These are phyloP conservation scores for Colletotrichum endophyticum DNA, from an alignment of 2,329 filamentous ascomycete species.

Conservation along the genomic window DNA sequence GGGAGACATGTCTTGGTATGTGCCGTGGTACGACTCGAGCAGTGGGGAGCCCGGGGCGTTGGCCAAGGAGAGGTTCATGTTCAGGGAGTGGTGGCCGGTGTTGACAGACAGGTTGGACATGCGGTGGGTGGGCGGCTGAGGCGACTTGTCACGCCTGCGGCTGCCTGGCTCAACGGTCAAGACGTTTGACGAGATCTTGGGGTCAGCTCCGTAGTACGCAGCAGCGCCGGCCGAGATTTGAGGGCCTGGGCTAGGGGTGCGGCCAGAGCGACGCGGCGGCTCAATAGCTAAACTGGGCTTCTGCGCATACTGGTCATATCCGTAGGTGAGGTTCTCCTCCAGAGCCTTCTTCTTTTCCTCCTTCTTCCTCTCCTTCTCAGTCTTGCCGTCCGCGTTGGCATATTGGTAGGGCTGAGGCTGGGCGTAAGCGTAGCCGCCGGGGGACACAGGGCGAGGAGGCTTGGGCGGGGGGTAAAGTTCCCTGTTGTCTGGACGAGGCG, in stretches of 20 bases:
- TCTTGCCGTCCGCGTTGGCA: slow-evolving; percentile 21
- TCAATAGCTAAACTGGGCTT: slow-evolving; percentile 15
- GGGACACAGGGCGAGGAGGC: slow-evolving; percentile 18
- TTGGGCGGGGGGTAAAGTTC: slow-evolving; percentile 36
- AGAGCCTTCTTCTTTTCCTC: slow-evolving; percentile 32
- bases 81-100: slow-evolving; percentile 44
- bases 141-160: slow-evolving; percentile 47
- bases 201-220: slow-evolving; percentile 38
- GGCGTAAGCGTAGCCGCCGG: slow-evolving; percentile 28
- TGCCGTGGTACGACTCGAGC: slow-evolving; percentile 90
- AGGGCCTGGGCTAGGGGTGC: slow-evolving; percentile 12
- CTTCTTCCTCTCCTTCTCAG: slow-evolving; percentile 29
- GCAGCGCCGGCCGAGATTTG: slow-evolving; percentile 23
- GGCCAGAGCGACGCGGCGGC: slow-evolving; percentile 11
- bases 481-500: slow-evolving; percentile 27
- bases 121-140: slow-evolving; percentile 51
- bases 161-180: slow-evolving; percentile 45
- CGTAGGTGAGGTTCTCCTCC: slow-evolving; percentile 59
- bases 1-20: slow-evolving; percentile 91
- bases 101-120: slow-evolving; percentile 60
- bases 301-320: slow-evolving; percentile 26
- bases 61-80: slow-evolving; percentile 48
- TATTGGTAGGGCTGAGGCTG: slow-evolving; percentile 32
- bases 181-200: slow-evolving; percentile 39
- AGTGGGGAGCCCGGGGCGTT: slow-evolving; percentile 80